These are phyloP conservation scores for Periconia sp. DNA, from an alignment of 2,329 filamentous ascomycete genomes.

Conservation along the genomic window DNA sequence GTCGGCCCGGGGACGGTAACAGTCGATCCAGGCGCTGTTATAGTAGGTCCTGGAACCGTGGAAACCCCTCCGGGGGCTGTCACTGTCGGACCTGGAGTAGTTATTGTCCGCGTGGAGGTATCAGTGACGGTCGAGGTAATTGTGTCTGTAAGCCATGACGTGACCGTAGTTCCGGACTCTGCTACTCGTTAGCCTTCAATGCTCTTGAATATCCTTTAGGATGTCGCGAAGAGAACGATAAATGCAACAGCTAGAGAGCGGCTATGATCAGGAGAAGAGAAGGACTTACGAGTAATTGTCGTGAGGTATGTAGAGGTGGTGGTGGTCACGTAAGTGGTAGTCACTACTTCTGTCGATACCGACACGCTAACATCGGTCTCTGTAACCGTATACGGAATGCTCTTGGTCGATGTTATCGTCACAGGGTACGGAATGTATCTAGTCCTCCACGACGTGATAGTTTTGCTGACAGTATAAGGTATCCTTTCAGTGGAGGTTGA, in stretches of 20 bases:
- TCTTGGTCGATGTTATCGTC: neutral
- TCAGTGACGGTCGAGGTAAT: no score
- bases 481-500: constrained; percentile 24
- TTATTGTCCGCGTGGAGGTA: no score
- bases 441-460: constrained; percentile 8
- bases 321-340: neutral
- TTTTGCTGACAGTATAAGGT: constrained; percentile 8
- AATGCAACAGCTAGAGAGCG: no score
- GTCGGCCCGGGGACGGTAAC: constrained; percentile 24
- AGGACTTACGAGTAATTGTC: neutral
- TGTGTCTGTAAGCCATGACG: no score
- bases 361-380: neutral
- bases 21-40: no score
- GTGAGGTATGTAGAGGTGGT: neutral
- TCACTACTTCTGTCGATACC: neutral
- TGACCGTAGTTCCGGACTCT: no score
- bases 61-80: no score
- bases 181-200: no score
- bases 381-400: constrained; percentile 2
- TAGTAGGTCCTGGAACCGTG: no score
- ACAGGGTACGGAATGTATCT: constrained; percentile 2
- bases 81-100: no score
- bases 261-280: neutral
- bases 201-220: no score
- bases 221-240: neutral